These are phyloP conservation scores for Populus deltoides DNA, from an alignment of 345 rosid species.

Conservation along the genomic window DNA sequence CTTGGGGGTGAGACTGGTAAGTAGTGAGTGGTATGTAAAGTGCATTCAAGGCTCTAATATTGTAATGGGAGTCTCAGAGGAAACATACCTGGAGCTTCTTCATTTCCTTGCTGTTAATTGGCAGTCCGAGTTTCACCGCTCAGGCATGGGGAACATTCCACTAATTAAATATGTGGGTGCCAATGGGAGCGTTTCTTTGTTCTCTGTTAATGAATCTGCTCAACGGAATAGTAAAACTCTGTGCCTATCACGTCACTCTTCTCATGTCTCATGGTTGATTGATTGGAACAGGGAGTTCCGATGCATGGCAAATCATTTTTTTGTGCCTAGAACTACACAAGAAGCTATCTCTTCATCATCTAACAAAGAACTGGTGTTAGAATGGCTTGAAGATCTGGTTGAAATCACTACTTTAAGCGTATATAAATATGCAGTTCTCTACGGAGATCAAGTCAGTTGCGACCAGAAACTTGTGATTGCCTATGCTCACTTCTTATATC, in stretches of 20 bases:
- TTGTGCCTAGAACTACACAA: conserved; percentile 43
- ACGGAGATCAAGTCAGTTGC: conserved; percentile 14
- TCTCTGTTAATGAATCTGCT: conserved; percentile 26
- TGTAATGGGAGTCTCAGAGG: conserved; percentile 44
- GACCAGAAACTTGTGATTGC: conserved; percentile 39
- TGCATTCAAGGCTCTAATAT: conserved; percentile 55
- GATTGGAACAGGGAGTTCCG: conserved; percentile 53
- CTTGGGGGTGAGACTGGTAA: conserved; percentile 45
- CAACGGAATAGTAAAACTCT: neutral
- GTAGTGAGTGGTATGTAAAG: conserved; percentile 53
- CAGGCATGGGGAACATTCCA: conserved; percentile 41
- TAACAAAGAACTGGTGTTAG: conserved; percentile 16
- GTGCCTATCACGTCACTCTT: conserved; percentile 15
- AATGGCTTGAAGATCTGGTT: conserved; percentile 40
- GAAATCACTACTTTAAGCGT: conserved; percentile 16
- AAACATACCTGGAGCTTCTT: conserved; percentile 47
- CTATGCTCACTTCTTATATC: conserved; percentile 56
- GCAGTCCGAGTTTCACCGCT: conserved; percentile 31
- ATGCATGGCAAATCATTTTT: conserved; percentile 28
- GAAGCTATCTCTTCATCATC: conserved; percentile 26
- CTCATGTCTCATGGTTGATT: conserved; percentile 45
- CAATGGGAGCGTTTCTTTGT: conserved; percentile 34
- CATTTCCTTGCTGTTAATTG: conserved; percentile 51
- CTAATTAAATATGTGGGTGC: conserved; percentile 44
- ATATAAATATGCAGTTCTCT: conserved; percentile 30